Conservation (phyloP, 345 rosid genomes). For the Salix exigua region DNA sequence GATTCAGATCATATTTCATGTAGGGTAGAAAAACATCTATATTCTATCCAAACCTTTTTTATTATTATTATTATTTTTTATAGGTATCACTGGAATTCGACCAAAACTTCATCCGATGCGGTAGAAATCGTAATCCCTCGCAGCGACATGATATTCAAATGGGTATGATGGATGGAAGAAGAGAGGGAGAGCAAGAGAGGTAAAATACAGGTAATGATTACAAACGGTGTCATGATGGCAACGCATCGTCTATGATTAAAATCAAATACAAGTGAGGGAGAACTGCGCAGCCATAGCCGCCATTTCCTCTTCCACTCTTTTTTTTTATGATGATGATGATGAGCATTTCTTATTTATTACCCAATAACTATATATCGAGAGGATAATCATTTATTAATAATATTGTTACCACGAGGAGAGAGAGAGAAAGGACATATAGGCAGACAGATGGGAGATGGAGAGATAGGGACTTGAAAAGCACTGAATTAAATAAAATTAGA, state of each 20-base stretch:
- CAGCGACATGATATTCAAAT: too few relatives aligned
- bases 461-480: conserved; percentile 25
- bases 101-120: too few relatives aligned
- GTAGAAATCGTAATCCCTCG: too few relatives aligned
- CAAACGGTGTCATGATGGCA: neutral
- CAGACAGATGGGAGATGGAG: neutral
- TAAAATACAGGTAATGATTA: neutral
- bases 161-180: too few relatives aligned
- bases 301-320: conserved; percentile 33
- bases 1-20: too few relatives aligned
- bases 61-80: too few relatives aligned
- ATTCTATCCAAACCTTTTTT: too few relatives aligned
- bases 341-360: neutral
- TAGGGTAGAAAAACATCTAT: too few relatives aligned
- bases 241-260: neutral
- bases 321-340: neutral
- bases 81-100: too few relatives aligned
- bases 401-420: neutral
- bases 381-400: conserved; percentile 1
- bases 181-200: neutral
- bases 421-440: neutral
- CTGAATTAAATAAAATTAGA: conserved; percentile 6
- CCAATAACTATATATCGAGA: neutral
- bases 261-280: neutral
- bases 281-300: conserved; percentile 72